Percentiles rank a stretch among this genome's conserved stretches.
phyloP scores from a whole-genome alignment of 2,329 filamentous ascomycete genomes.

The Arachnomyces sp. region DNA sequence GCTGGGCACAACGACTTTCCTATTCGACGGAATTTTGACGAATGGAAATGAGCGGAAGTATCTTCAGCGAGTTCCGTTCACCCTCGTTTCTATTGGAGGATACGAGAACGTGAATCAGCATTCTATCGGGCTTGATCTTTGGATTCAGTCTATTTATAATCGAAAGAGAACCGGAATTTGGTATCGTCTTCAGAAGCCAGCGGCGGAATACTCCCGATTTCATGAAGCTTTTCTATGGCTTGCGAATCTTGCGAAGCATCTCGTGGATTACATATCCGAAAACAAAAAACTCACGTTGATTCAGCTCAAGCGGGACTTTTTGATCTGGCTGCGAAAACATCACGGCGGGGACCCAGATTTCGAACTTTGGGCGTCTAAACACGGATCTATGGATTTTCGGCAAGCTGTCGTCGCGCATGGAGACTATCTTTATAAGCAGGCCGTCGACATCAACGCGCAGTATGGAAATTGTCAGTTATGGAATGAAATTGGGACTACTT shows the following conservation, averaged over 20 bases:
- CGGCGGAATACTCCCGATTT: conserved; percentile 55
- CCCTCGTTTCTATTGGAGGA: conserved; percentile 56
- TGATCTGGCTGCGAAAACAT: conserved; percentile 44
- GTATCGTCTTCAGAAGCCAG: conserved; percentile 55
- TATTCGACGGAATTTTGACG: conserved; percentile 55
- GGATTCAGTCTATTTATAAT: conserved; percentile 50
- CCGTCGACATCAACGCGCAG: conserved; percentile 41
- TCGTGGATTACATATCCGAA: conserved; percentile 55
- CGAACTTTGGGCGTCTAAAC: conserved; percentile 47
- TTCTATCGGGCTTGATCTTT: conserved; percentile 48
- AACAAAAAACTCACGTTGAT: conserved; percentile 39
- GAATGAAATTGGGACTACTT: conserved; percentile 41
- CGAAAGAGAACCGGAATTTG: conserved; percentile 42
- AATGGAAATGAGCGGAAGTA: conserved; percentile 36
- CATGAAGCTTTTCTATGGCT: conserved; percentile 62
- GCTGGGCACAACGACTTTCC: conserved; percentile 34
- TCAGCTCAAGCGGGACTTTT: conserved; percentile 54
- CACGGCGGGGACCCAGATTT: conserved; percentile 43
- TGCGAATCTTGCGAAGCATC: conserved; percentile 61
- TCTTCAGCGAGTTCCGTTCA: conserved; percentile 51
- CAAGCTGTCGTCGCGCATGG: conserved; percentile 52
- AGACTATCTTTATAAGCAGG: conserved; percentile 60
- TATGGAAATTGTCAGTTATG: conserved; percentile 44
- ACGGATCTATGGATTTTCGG: conserved; percentile 54
- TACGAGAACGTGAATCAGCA: conserved; percentile 49